Evolutionary conservation across 2,329 filamentous ascomycete genomes (phyloP).

Genomic region (Fonsecaea pedrosoi): DNA sequence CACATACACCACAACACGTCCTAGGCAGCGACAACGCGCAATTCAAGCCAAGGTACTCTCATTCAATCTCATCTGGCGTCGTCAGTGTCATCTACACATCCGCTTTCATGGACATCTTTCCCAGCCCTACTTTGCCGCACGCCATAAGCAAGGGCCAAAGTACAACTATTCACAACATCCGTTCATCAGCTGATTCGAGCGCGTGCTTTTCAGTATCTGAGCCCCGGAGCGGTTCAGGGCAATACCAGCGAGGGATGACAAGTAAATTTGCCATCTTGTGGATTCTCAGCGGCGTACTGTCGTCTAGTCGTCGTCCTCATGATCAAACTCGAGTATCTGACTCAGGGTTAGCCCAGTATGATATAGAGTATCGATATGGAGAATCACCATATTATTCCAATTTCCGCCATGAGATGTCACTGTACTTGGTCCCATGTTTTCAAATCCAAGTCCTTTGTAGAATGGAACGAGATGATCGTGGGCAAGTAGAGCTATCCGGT

Average conservation of each 20-base stretch:
- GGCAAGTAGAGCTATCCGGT: constrained; percentile 77
- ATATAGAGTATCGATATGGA: background rate
- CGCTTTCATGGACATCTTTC: background rate
- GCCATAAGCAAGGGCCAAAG: background rate
- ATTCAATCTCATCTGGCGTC: background rate
- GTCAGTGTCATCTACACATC: background rate
- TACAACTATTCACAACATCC: background rate
- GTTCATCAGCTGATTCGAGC: background rate
- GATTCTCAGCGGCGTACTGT: background rate
- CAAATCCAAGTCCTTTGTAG: constrained; percentile 79
- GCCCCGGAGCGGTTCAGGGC: background rate
- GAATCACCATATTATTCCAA: constrained; percentile 79
- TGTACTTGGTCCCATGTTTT: constrained; percentile 70
- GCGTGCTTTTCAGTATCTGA: background rate
- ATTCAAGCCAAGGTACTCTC: background rate
- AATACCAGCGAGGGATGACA: background rate
- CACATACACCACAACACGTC: background rate
- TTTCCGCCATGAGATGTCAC: constrained; percentile 77
- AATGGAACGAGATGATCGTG: constrained; percentile 75
- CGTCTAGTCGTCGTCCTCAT: constrained; percentile 27
- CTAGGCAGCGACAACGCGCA: background rate
- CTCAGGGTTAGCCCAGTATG: constrained; percentile 6
- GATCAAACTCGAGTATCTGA: constrained; percentile 25
- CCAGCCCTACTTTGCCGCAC: background rate
- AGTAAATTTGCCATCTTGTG: background rate